A percentile compares a stretch with the other conserved stretches of the same genome.
Conservation (phyloP, 2,329 filamentous ascomycete species). For the Lachnellula arida region DNA sequence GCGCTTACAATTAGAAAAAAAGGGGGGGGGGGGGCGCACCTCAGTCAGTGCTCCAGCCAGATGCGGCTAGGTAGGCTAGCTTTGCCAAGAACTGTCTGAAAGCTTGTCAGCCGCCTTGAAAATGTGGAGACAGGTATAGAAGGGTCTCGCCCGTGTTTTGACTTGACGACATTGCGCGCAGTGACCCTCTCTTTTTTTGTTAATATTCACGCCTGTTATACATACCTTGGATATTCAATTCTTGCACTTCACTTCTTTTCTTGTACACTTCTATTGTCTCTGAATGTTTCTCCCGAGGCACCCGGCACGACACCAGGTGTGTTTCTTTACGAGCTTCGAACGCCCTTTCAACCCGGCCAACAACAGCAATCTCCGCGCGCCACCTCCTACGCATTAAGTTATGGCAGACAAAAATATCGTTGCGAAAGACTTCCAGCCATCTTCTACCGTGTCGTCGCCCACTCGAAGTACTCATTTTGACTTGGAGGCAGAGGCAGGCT, state of each 20-base stretch:
- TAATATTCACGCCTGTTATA: no score
- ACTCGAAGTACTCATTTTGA: slow-evolving; percentile 17
- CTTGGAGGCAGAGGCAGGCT: slow-evolving; percentile 13
- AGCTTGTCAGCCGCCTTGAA: no score
- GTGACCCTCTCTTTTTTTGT: no score
- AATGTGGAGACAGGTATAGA: no score
- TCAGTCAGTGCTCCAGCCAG: no score
- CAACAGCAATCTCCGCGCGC: background rate
- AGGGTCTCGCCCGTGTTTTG: no score
- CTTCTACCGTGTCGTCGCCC: background rate
- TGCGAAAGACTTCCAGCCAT: background rate
- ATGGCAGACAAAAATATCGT: background rate
- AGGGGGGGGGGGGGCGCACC: no score
- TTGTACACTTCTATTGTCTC: background rate
- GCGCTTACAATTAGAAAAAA: no score
- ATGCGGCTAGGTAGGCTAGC: no score
- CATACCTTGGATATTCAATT: background rate
- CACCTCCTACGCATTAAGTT: background rate
- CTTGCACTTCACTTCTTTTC: background rate
- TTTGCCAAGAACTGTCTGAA: no score
- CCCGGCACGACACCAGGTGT: background rate
- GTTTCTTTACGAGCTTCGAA: background rate
- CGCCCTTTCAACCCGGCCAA: background rate
- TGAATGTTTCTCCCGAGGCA: background rate
- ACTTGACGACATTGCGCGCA: no score